Percentiles rank a stretch among this genome's conserved stretches.
Conservation (phyloP, 2,329 filamentous ascomycete genomes). For the Thermothelomyces thermophilus region DNA sequence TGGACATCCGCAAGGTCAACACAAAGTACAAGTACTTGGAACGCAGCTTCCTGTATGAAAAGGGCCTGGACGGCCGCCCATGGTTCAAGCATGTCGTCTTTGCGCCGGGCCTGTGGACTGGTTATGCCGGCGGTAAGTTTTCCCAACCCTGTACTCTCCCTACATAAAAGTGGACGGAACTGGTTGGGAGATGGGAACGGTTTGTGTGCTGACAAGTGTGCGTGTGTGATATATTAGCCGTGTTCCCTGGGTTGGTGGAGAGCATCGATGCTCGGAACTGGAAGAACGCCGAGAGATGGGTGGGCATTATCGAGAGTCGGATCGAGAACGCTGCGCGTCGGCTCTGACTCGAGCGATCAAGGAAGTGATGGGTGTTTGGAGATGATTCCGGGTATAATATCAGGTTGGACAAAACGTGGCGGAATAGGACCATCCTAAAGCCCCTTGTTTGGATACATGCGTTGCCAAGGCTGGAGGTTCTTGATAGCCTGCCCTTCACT, state of each 20-base stretch:
- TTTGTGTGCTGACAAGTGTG: conserved; percentile 15
- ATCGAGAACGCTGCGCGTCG: conserved; percentile 42
- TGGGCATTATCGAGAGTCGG: conserved; percentile 47
- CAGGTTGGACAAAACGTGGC: background rate
- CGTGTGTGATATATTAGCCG: conserved; percentile 34
- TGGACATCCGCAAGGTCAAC: conserved; percentile 62
- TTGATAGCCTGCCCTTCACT: too few species aligned
- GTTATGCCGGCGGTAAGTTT: conserved; percentile 67
- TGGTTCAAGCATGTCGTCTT: conserved; percentile 98
- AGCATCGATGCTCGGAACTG: conserved; percentile 56
- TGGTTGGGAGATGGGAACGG: background rate
- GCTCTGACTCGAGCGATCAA: conserved; percentile 21
- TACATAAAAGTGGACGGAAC: background rate
- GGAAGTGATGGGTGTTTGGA: background rate
- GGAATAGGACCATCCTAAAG: background rate
- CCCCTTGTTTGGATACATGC: too few species aligned
- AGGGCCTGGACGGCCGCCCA: conserved; percentile 67
- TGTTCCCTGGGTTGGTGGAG: conserved; percentile 57
- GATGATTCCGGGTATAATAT: background rate
- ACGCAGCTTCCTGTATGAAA: conserved; percentile 66
- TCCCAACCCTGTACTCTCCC: background rate
- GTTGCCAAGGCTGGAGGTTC: too few species aligned
- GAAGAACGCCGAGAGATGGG: conserved; percentile 52
- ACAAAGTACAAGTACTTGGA: conserved; percentile 79
- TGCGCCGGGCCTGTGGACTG: conserved; percentile 85